Conservation (phyloP, 2,329 filamentous ascomycete species). For the Gaeumannomyces sp. region DNA sequence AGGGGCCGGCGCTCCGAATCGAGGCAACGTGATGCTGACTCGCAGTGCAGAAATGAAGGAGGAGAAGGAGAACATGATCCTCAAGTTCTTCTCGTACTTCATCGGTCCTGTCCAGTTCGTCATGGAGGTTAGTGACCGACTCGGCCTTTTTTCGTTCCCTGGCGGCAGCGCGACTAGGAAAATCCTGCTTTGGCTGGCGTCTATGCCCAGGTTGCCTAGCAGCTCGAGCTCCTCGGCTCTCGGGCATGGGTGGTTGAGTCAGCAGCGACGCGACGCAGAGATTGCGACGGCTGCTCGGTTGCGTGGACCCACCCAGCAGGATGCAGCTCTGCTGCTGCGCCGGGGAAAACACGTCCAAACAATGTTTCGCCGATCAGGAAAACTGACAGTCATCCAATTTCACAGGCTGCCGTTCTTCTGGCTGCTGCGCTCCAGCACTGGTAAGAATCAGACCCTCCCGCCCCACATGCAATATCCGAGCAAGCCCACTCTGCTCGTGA, state of each 20-base stretch:
- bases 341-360: conserved; percentile 16
- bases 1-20: neutral
- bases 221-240: neutral
- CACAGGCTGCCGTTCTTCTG: conserved; percentile 65
- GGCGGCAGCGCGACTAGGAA: neutral
- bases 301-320: neutral
- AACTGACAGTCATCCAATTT: conserved; percentile 9
- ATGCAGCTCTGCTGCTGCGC: neutral
- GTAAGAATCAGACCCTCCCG: neutral
- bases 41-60: conserved; percentile 41
- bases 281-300: conserved; percentile 6
- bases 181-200: neutral
- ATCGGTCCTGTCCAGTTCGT: conserved; percentile 88
- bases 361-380: conserved; percentile 17
- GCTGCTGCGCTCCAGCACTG: conserved; percentile 81
- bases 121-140: conserved; percentile 63
- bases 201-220: too few relatives aligned
- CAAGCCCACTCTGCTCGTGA: neutral
- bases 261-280: neutral
- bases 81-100: conserved; percentile 81
- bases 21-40: conserved; percentile 11
- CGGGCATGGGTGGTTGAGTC: conserved; percentile 7
- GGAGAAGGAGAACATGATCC: conserved; percentile 76
- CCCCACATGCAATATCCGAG: neutral
- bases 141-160: neutral